Conservation (phyloP, 306 rosid genomes). For the Quercus robur region DNA sequence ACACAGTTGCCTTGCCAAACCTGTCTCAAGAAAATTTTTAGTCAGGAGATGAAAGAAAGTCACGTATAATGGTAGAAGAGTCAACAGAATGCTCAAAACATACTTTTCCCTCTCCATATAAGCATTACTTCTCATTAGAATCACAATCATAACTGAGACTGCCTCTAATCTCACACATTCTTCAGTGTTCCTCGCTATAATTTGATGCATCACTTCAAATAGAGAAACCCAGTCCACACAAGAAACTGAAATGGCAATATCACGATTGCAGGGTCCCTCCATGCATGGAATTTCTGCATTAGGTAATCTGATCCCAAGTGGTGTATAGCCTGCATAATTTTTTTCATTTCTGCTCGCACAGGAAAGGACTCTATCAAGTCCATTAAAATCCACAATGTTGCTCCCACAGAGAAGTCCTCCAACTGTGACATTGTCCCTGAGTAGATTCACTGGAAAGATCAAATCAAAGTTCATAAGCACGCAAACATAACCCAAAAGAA, state of each 20-base stretch:
- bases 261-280: conserved; percentile 41
- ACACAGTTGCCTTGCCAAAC: conserved; percentile 52
- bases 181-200: conserved; percentile 51
- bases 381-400: conserved; percentile 34
- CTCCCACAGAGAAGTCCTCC: conserved; percentile 47
- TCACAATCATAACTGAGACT: conserved; percentile 57
- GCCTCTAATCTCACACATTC: conserved; percentile 66
- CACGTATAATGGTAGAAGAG: conserved; percentile 1
- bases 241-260: conserved; percentile 32
- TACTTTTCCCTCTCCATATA: conserved; percentile 71
- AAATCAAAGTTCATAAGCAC: conserved; percentile 92
- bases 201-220: conserved; percentile 55
- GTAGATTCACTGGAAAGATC: conserved; percentile 99
- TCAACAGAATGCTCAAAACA: conserved; percentile 30
- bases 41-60: conserved; percentile 1
- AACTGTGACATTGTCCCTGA: conserved; percentile 79
- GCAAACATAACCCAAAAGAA: conserved; percentile 18
- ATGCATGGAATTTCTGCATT: conserved; percentile 32
- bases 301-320: conserved; percentile 14
- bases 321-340: conserved; percentile 14
- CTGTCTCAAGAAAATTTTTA: conserved; percentile 36
- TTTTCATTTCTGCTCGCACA: conserved; percentile 10
- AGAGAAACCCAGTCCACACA: conserved; percentile 60
- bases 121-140: conserved; percentile 55
- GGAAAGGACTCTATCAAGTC: conserved; percentile 31